Conservation (phyloP, 2,329 filamentous ascomycete species). For the Fusarium sp. region DNA sequence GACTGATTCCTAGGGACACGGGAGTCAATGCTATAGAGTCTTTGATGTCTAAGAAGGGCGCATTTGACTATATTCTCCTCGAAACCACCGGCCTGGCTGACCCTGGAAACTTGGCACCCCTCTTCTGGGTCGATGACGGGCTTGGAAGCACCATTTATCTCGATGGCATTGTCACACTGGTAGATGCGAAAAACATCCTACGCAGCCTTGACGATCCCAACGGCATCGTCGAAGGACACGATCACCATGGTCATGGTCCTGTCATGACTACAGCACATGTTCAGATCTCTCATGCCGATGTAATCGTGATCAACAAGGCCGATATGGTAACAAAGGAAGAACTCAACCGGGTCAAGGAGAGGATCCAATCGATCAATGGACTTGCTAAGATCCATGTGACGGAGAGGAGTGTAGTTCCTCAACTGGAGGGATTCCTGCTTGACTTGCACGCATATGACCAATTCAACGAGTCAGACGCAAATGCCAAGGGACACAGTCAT, state of each 20-base stretch:
- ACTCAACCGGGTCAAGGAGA: conserved; percentile 73
- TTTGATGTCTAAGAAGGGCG: conserved; percentile 91
- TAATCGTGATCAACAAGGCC: conserved; percentile 92
- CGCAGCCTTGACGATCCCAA: conserved; percentile 80
- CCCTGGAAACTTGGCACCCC: conserved; percentile 91
- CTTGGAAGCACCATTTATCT: conserved; percentile 95
- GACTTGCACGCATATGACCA: conserved; percentile 94
- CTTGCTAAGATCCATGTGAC: conserved; percentile 88
- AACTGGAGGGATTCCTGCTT: conserved; percentile 85
- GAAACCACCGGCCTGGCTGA: conserved; percentile 97
- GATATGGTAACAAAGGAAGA: conserved; percentile 81
- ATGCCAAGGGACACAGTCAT: conserved; percentile 85
- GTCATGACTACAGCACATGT: conserved; percentile 92
- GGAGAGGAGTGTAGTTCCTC: conserved; percentile 80
- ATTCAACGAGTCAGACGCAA: conserved; percentile 77
- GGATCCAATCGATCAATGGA: conserved; percentile 88
- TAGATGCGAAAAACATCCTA: conserved; percentile 94
- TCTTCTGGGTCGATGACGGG: conserved; percentile 98
- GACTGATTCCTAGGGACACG: conserved; percentile 72
- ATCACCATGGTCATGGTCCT: conserved; percentile 68
- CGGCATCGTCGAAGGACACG: conserved; percentile 63
- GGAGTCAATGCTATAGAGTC: conserved; percentile 96
- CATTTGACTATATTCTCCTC: conserved; percentile 96
- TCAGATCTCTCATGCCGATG: conserved; percentile 96
- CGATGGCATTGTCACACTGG: conserved; percentile 94